Evolutionary conservation across 345 rosid species (phyloP), one percentile per base, ranked within the genome.

Genomic region (Euphorbia peplus): DNA sequence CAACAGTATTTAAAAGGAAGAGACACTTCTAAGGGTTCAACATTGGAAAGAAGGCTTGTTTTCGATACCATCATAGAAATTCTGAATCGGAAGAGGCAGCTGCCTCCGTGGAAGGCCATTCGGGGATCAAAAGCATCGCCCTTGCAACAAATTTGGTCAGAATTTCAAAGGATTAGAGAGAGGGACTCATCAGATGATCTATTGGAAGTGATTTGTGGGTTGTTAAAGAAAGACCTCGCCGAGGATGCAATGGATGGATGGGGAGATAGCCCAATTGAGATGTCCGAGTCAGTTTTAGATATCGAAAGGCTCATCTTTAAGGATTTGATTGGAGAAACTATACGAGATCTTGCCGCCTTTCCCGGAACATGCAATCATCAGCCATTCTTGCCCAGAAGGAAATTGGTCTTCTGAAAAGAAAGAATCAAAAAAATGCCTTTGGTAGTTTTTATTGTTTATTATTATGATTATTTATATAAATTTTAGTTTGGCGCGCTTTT

Each of bases 251-350:
- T 76, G 10, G 74, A 70, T 41, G 84, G 85, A 30, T 89, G 97
- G 97, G 86, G 68, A 25, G 86, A 87, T 25, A 78, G 80, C 70
- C 87, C 85, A 7, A 56, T 81, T 29, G 96, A 91, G 84, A 68
- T 81, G 83, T 88, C 98, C 0, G 96, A 95, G 63, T 75, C 86
- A 0, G 93, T 87, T 50, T 81, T 95, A 15, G 88, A 88, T 65
- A 78, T 91, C 4, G 99, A 95, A 69, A 76, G 99, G 63, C 81
- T 90, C 28, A 70, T 95, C 26, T 91, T 90, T 75, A 92, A 88
- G 84, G 96, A 95, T 73, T 74, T 95, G 70, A 86, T 95, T 64
- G 83, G 88, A 9, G 99, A 95, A 74, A 86, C 92, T 35, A 91
- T 95, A 74, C 51, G 76, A 22, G 87, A 88, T 77, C 81, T 90